Percentiles rank a stretch among this genome's conserved stretches.
phyloP scores from a whole-genome alignment of 2,329 filamentous ascomycete species.

The Xylaria polymorpha region DNA sequence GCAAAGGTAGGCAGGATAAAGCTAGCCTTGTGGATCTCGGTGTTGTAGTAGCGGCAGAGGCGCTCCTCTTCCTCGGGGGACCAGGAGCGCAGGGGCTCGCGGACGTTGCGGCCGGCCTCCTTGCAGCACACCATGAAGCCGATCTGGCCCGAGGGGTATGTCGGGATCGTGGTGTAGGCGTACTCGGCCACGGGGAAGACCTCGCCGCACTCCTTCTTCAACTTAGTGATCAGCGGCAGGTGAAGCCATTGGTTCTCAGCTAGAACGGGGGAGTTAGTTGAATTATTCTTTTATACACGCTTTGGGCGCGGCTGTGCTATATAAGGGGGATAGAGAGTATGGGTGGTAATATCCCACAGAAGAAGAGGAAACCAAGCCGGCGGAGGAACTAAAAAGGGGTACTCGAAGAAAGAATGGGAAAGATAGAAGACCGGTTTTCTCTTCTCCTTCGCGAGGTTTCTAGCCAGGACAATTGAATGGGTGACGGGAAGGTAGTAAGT shows the following conservation, averaged over 20 bases:
- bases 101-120: constrained; percentile 85
- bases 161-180: constrained; percentile 98
- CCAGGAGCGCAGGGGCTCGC: constrained; percentile 85
- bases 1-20: constrained; percentile 96
- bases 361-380: background rate
- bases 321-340: background rate
- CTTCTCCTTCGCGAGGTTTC: constrained; percentile 17
- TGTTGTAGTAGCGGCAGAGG: constrained; percentile 96
- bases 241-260: constrained; percentile 99
- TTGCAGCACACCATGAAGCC: constrained; percentile 99
- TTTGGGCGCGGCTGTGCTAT: background rate
- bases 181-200: constrained; percentile 99
- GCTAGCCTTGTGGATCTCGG: constrained; percentile 93
- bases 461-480: constrained; percentile 18
- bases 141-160: constrained; percentile 98
- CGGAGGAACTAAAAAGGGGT: background rate
- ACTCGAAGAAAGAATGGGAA: background rate
- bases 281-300: background rate
- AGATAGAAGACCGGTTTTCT: constrained; percentile 18
- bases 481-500: constrained; percentile 17
- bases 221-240: constrained; percentile 89
- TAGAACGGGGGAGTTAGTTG: constrained; percentile 53
- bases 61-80: constrained; percentile 88
- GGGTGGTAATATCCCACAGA: background rate
- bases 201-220: constrained; percentile 96